A percentile compares a stretch with the other conserved stretches of the same genome.
These are phyloP conservation scores for Pestalotiopsis sp. DNA, from an alignment of 2,329 filamentous ascomycete species.

Conservation along the genomic window DNA sequence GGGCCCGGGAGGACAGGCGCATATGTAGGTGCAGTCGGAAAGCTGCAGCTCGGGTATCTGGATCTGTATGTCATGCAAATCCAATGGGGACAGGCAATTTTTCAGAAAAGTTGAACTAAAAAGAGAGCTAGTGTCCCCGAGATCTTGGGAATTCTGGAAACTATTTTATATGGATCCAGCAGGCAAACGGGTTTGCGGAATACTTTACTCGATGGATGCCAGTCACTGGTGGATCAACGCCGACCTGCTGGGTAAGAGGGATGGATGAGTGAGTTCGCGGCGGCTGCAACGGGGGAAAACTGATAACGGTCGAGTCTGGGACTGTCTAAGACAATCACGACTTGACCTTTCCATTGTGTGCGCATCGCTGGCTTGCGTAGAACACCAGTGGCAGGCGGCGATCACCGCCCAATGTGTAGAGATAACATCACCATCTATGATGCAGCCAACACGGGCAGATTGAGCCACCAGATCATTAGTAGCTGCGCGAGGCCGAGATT, in stretches of 20 bases:
- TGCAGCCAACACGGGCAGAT: too few species aligned
- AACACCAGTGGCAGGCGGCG: neutral
- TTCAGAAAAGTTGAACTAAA: neutral
- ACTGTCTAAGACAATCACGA: neutral
- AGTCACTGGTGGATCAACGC: neutral
- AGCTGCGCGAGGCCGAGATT: neutral
- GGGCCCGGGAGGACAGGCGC: neutral
- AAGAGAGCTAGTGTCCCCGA: neutral
- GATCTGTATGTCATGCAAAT: neutral
- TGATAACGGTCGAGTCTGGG: neutral
- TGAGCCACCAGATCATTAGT: neutral
- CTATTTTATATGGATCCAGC: neutral
- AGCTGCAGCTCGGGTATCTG: neutral
- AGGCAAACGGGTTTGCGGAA: neutral
- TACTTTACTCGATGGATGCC: neutral
- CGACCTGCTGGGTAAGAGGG: neutral
- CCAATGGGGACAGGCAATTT: neutral
- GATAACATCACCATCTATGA: neutral
- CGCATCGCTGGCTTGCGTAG: neutral
- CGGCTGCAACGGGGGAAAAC: neutral
- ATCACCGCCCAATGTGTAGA: neutral
- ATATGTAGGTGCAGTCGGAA: neutral
- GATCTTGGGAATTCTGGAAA: neutral
- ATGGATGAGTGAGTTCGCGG: neutral
- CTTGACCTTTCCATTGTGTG: neutral